A percentile compares a stretch with the other conserved stretches of the same genome.
Conservation (phyloP, 306 rosid genomes). For the Coriaria nepalensis region DNA sequence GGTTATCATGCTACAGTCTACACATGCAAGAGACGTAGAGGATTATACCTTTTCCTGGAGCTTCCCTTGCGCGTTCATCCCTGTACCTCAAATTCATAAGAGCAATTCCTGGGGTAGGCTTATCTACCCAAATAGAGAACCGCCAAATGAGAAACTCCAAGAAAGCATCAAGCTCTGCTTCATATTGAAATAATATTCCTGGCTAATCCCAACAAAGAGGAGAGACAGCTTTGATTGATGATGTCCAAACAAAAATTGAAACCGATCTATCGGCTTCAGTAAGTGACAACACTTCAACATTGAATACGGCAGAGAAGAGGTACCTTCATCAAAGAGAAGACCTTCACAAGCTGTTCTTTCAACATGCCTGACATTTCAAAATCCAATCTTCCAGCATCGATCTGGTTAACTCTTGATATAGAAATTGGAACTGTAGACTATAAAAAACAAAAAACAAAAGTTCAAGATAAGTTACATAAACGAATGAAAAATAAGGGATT, state of each 20-base stretch:
- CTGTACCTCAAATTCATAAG: constrained; percentile 95
- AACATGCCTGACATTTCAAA: constrained; percentile 98
- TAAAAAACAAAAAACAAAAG: constrained; percentile 9
- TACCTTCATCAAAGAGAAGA: constrained; percentile 93
- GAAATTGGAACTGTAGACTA: constrained; percentile 64
- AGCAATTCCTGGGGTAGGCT: constrained; percentile 92
- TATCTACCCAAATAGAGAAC: constrained; percentile 96
- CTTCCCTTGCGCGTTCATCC: constrained; percentile 69
- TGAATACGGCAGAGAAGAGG: constrained; percentile 6
- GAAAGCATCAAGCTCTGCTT: constrained; percentile 88
- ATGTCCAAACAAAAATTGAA: constrained; percentile 4
- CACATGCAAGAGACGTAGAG: constrained; percentile 13
- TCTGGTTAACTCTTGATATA: constrained; percentile 90
- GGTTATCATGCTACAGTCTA: neutral
- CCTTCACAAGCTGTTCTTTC: constrained; percentile 94
- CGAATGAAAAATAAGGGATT: too few species aligned
- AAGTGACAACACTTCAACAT: neutral
- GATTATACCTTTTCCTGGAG: constrained; percentile 61
- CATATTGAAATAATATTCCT: constrained; percentile 98
- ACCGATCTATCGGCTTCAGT: constrained; percentile 3
- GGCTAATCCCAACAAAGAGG: constrained; percentile 68
- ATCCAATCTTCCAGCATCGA: constrained; percentile 89
- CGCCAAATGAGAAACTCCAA: constrained; percentile 97
- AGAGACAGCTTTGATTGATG: constrained; percentile 17
- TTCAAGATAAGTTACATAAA: too few species aligned